Evolutionary conservation across 2,329 filamentous ascomycete genomes (phyloP).

Genomic region (Diplodia corticola): DNA sequence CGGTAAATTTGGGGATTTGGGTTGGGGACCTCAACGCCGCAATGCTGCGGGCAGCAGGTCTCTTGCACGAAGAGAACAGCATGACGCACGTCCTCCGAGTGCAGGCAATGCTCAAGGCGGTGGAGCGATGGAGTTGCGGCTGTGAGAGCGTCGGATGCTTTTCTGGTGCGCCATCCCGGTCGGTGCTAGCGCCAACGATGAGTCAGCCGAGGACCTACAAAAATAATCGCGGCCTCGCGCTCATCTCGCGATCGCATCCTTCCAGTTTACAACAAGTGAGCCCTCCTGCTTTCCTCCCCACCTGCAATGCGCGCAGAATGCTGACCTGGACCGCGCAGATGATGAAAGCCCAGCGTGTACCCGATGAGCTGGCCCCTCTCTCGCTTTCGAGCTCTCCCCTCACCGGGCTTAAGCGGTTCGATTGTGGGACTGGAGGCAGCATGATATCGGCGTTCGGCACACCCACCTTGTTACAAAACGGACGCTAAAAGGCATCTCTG

Average conservation of each 20-base stretch:
- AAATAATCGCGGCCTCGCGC: background rate
- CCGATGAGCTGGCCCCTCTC: conserved; percentile 76
- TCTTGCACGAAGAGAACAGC: background rate
- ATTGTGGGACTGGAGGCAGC: conserved; percentile 65
- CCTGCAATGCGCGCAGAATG: conserved; percentile 29
- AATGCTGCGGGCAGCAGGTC: background rate
- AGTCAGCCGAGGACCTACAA: conserved; percentile 5
- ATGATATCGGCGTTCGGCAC: conserved; percentile 99
- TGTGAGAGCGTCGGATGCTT: background rate
- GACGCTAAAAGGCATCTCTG: conserved; percentile 99
- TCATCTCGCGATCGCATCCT: conserved; percentile 69
- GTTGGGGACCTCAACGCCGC: background rate
- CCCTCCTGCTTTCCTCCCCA: conserved; percentile 31
- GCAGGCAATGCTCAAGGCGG: background rate
- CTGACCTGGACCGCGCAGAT: conserved; percentile 60
- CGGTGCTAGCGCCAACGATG: conserved; percentile 13
- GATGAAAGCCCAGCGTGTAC: conserved; percentile 99
- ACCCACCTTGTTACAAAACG: conserved; percentile 96
- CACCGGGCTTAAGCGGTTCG: conserved; percentile 86
- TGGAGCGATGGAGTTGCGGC: background rate
- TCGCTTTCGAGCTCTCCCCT: conserved; percentile 80
- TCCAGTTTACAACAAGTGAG: conserved; percentile 99
- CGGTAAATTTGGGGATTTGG: background rate
- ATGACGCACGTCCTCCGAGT: background rate
- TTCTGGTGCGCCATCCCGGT: conserved; percentile 22